Base-by-base conservation (phyloP, 768 basidiomycete species). In the Leucogyrophana mollusca region DNA sequence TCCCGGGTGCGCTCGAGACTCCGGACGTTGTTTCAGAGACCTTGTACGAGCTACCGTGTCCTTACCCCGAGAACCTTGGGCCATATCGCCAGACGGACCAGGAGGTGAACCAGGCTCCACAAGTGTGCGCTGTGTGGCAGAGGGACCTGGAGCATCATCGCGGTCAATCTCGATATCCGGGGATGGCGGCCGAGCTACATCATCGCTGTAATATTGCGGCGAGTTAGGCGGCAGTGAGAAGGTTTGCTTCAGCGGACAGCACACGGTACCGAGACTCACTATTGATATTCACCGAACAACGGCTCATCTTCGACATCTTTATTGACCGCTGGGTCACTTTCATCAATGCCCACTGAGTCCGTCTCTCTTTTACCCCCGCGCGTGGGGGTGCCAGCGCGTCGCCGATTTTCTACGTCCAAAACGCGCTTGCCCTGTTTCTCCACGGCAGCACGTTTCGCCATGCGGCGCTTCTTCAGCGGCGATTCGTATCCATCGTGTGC, bases 91-190 rank as follows among this genome's bases (percentile, higher is more conserved):
- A 24, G 36, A 38, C 11, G 16, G 4, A 14, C 34, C 18, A 18
- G 4, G 37, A 33, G 62, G 58, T 14, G 62, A 58, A 13, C 6
- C 27, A 30, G 27, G 6, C 27, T 30, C 27, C 27, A 66, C 40
- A 33, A 65, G 20, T 0, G 63, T 65, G 22, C 49, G 50, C 20
- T 66, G 62, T 4, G 65, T 65, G 40, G 55, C 49, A 9, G 23
- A 40, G 1, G 50, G 51, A 17, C 8, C 59, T 1, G 53, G 42
- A 1, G 16, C 37, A 8, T 42, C 49, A 13, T 30, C 27, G 27
- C 6, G 13, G 27, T 6, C 6, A 13, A 13, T 30, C 27, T 30
- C 27, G 27, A 13, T 30, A 30, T 30, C 27, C 27, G 27, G 27
- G 13, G 7, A n/a, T n/a, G n/a, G n/a, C n/a, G n/a, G n/a, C n/a